Base-by-base conservation (phyloP, 2,329 filamentous ascomycete species). In the Fusarium incarnatum region DNA sequence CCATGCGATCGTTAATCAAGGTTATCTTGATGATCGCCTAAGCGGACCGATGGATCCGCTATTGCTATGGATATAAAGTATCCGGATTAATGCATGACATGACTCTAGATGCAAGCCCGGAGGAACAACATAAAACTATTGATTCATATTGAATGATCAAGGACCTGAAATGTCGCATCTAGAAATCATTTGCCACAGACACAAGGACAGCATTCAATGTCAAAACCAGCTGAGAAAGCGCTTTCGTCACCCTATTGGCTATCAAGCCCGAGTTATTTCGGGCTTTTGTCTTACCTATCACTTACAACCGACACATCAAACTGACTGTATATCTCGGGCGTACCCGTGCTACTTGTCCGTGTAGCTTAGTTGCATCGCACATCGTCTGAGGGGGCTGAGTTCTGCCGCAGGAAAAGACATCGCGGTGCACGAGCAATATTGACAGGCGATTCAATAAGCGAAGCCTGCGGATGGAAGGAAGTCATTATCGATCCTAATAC, bases 371-470 rank as follows among this genome's bases (percentile, higher is more conserved):
- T 44, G 20, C 50, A 68, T 64, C 60, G 60, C 52, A 68, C 65
- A 69, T 69, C 41, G 64, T 65, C 65, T 67, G 63, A 67, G 56
- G 64, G 62, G 57, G 46, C 57, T 68, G 63, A 54, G 25, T 46
- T 22, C 55, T 64, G 67, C 59, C 68, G 59, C 67, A 71, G 59
- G 64, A 60, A 70, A 64, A 70, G 68, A 70, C 68, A 70, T 64
- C 20, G 42, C 20, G 53, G 48, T 53, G 47, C 25, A 56, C 61
- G 53, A 62, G 53, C 42, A 34, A 71, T 50, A 68, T 64, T 55
- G 58, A 60, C 40, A 64, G 58, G 37, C 49, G 67, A 50, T 71
- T 70, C 63, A 71, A 68, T 71, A 70, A 71, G 67, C 67, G 67
- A 70, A 71, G 63, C 42, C 50, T 52, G 57, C 67, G 67, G 67